Base-by-base conservation (phyloP, 345 rosid species). In the Linum tenue region DNA sequence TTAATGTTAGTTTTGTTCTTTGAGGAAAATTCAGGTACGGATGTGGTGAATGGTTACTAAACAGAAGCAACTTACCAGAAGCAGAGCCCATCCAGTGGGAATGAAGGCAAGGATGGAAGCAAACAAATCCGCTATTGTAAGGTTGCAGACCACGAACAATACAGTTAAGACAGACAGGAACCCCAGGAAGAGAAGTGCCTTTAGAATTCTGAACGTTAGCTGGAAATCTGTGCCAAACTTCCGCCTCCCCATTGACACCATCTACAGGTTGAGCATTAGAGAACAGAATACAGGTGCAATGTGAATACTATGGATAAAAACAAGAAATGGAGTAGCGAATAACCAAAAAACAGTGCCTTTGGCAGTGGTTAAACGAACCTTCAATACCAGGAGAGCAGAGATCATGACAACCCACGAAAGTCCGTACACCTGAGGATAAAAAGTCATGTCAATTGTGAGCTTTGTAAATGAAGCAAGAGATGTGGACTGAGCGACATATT, bases 161-260 rank as follows among this genome's bases (percentile, higher is more conserved):
- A 89, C 81, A 2, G 97, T 87, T 96, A 95, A 84, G 71, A 87
- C 89, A 11, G 91, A 85, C 81, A 89, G 35, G 78, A 95, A 84
- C 15, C 86, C 96, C 2, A 95, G 96, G 77, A 89, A 89, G 37
- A 89, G 73, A 74, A 95, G 91, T n/a, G 95, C 97, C 73, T 91
- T 95, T 68, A 95, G 91, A 72, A 95, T 87, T 76, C 97, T 81
- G 78, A 86, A 87, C 92, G 86, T 91, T 63, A 91, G 96, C 68
- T 79, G 97, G 76, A 91, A 85, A 77, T 87, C 90, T 3, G 88
- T 73, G 15, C 89, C 81, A 37, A 95, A 91, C 56, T 77, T 86
- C 60, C 90, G 67, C 75, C 99, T 82, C 53, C 94, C 97, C 83
- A 91, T 75, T 14, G 95, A 86, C 37, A 86, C 83, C 91, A 91